Evolutionary conservation across 768 basidiomycete genomes (phyloP).

Genomic region (Filobasidium floriforme): DNA sequence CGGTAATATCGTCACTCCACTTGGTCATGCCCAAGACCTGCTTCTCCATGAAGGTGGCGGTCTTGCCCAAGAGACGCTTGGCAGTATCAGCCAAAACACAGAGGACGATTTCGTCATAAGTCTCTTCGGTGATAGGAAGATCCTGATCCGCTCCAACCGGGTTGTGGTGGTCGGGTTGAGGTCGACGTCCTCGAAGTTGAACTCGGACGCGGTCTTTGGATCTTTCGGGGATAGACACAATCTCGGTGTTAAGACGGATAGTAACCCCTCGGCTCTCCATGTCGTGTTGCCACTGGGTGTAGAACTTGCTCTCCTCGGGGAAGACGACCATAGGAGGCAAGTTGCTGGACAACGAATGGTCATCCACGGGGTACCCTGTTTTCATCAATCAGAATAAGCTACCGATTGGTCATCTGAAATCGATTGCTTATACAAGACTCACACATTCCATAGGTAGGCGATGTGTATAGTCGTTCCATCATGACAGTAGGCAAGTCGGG

Average conservation of each 20-base stretch:
- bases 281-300: conserved; percentile 43
- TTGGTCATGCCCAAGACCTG: conserved; percentile 49
- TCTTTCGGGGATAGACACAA: conserved; percentile 36
- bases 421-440: background rate
- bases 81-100: conserved; percentile 50
- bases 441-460: conserved; percentile 49
- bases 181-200: conserved; percentile 35
- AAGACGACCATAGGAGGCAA: conserved; percentile 50
- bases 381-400: too few relatives aligned
- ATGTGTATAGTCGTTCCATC: conserved; percentile 49
- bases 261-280: conserved; percentile 45
- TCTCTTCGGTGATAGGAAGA: conserved; percentile 40
- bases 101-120: conserved; percentile 50
- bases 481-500: conserved; percentile 47
- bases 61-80: conserved; percentile 47
- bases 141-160: conserved; percentile 43
- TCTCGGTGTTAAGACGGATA: conserved; percentile 45
- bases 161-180: conserved; percentile 45
- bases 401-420: background rate
- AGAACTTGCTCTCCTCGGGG: conserved; percentile 46
- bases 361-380: conserved; percentile 45
- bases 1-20: conserved; percentile 49
- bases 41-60: conserved; percentile 47
- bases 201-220: conserved; percentile 39
- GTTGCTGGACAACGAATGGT: conserved; percentile 44